phyloP scores from a whole-genome alignment of 768 basidiomycete species.

The Lactarius vividus region DNA sequence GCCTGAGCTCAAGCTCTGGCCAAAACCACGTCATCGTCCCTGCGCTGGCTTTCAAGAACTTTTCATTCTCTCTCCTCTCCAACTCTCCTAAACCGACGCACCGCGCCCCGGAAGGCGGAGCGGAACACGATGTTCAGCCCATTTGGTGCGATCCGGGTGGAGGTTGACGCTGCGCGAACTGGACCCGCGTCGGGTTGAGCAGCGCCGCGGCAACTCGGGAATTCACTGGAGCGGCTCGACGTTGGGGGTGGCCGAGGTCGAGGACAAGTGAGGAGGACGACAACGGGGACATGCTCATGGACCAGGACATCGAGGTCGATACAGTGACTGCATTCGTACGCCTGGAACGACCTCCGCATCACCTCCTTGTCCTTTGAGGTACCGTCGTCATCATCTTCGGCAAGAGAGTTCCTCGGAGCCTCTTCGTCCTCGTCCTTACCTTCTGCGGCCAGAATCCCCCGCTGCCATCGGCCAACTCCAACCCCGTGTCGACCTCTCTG shows the following conservation, averaged over 20 bases:
- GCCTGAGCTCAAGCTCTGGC: background rate
- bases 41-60: constrained; percentile 31
- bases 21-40: background rate
- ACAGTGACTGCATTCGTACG: constrained; percentile 55
- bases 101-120: constrained; percentile 28
- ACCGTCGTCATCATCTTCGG: too few relatives aligned
- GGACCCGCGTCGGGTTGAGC: constrained; percentile 46
- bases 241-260: background rate
- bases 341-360: constrained; percentile 42
- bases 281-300: constrained; percentile 38
- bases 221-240: constrained; percentile 60
- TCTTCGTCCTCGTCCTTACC: too few relatives aligned
- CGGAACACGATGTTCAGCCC: constrained; percentile 42
- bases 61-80: constrained; percentile 38
- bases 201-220: constrained; percentile 63
- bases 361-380: too few relatives aligned
- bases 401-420: too few relatives aligned
- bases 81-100: constrained; percentile 31
- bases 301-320: constrained; percentile 49
- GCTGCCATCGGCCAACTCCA: too few relatives aligned
- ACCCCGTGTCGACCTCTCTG: too few relatives aligned
- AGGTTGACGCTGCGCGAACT: constrained; percentile 41
- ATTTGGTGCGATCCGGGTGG: constrained; percentile 53
- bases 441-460: too few relatives aligned
- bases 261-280: constrained; percentile 33